Percentiles rank a stretch among this genome's conserved stretches.
phyloP scores from a whole-genome alignment of 805 yeast species.

The Lachancea cidri region DNA sequence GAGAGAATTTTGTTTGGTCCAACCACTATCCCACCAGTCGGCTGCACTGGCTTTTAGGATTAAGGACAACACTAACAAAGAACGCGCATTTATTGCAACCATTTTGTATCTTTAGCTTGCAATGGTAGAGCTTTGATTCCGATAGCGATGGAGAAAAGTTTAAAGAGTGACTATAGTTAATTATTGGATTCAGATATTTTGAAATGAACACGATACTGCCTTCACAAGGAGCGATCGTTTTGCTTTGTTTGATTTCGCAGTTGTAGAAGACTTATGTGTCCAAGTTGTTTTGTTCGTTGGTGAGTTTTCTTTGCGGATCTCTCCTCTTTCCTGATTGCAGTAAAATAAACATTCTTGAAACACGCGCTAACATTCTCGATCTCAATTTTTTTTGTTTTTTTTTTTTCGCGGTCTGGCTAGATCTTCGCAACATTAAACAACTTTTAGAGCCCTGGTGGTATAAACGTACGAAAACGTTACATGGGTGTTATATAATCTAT shows the following conservation, averaged over 20 bases:
- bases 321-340: not conserved
- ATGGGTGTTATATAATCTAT: not conserved
- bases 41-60: not conserved
- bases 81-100: not conserved
- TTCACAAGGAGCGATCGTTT: not conserved
- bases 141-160: not conserved
- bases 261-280: not conserved
- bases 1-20: not conserved
- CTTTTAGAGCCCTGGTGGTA: not conserved
- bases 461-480: not conserved
- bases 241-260: not conserved
- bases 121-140: not conserved
- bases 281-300: not conserved
- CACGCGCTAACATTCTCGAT: slow-evolving; percentile 3
- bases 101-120: not conserved
- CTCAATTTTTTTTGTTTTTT: not conserved
- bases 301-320: not conserved
- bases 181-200: not conserved
- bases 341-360: slow-evolving; percentile 1
- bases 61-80: not conserved
- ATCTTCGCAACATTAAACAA: not conserved
- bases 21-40: not conserved
- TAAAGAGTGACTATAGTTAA: not conserved
- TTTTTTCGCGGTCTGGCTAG: slow-evolving; percentile 9
- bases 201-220: not conserved